Conservation (phyloP, 2,329 filamentous ascomycete genomes). For the Leptographium flavum region DNA sequence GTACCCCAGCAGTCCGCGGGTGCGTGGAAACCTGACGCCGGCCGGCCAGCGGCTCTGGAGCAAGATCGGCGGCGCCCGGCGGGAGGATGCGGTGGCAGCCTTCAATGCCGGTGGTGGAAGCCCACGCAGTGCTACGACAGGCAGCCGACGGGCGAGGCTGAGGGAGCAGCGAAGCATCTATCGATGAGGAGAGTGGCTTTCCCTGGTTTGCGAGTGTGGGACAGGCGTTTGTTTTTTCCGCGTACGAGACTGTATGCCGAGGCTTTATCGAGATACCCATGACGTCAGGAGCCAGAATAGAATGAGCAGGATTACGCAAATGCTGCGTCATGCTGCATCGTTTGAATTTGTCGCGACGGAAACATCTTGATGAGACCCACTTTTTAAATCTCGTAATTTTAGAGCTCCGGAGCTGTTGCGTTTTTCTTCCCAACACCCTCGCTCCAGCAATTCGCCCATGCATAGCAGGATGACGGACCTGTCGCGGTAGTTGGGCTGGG, state of each 20-base stretch:
- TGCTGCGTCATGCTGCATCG: too few relatives aligned
- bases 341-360: too few relatives aligned
- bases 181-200: neutral
- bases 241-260: neutral
- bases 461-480: neutral
- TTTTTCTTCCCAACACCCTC: neutral
- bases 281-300: neutral
- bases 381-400: neutral
- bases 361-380: too few relatives aligned
- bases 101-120: conserved; percentile 4
- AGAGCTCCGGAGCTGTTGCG: neutral
- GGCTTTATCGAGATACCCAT: neutral
- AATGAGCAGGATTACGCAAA: too few relatives aligned
- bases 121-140: conserved; percentile 1
- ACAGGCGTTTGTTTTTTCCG: neutral
- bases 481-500: neutral
- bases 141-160: conserved; percentile 8
- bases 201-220: neutral
- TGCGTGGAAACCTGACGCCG: conserved; percentile 49
- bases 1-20: conserved; percentile 52
- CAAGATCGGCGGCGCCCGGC: conserved; percentile 34
- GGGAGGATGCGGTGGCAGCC: conserved; percentile 7
- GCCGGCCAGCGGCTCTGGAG: conserved; percentile 57
- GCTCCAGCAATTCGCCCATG: neutral
- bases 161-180: conserved; percentile 4